Evolutionary conservation across 345 rosid species (phyloP), one percentile per base, ranked within the genome.

Genomic region (Trapa bicornis): DNA sequence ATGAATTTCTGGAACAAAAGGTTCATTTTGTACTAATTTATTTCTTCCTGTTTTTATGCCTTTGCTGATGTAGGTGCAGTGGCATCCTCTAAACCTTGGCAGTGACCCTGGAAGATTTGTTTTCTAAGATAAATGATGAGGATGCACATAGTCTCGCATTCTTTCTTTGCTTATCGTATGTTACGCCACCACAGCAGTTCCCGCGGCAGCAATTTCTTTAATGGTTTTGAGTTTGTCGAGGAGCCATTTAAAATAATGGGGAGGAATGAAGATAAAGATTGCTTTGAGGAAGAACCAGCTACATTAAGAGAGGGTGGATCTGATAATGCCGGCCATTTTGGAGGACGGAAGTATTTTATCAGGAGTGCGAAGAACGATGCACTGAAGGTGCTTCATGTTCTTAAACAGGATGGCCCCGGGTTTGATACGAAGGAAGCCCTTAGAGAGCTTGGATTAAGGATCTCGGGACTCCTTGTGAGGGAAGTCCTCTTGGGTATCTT

Each of bases 391-490:
- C 82, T 90, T 61, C 81, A 82, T 67, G 71, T 84, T 68, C 84
- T 93, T 64, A 74, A 68, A 41, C 83, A 78, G 70, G 94, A 85
- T 74, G 90, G 85, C 4, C 90, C 83, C 6, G 87, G 89, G 42
- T 83, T 82, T 48, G 84, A 80, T 77, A 69, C 83, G 0, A 80
- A 77, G 62, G 74, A 66, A 45, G 81, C 79, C 70, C 74, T 91
- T 57, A 83, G 72, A 75, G 88, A 83, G 70, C 74, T 84, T 69
- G 70, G 72, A 67, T 42, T 93, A 41, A 83, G 84, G 78, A 82
- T 93, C 39, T 90, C 97, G 2, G 86, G 87, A 33, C 80, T 84
- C 72, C 87, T 93, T 32, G 97, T 87, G 58, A 81, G 97, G 71
- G 83, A 87, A 71, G 98, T 93, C 72, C 90, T 93, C 68, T 71